Evolutionary conservation across 2,329 filamentous ascomycete genomes (phyloP).

Genomic region (Sporothrix schenckii): DNA sequence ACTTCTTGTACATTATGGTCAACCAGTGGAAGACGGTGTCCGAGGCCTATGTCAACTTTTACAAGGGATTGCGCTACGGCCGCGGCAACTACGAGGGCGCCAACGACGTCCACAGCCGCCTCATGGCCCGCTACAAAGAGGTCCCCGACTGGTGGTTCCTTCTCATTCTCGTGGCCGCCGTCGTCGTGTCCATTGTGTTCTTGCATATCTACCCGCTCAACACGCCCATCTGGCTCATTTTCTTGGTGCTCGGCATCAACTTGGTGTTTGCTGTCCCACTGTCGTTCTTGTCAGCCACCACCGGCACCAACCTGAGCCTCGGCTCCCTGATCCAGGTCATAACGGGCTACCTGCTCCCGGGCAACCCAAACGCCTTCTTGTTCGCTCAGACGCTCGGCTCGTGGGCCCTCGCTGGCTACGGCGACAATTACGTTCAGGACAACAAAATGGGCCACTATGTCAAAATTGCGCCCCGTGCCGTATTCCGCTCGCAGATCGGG

Average conservation of each 20-base stretch:
- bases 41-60: slow-evolving; percentile 47
- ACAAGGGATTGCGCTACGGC: slow-evolving; percentile 46
- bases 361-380: slow-evolving; percentile 45
- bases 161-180: slow-evolving; percentile 43
- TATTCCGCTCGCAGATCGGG: slow-evolving; percentile 49
- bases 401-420: slow-evolving; percentile 50
- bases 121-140: slow-evolving; percentile 51
- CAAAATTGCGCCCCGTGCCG: slow-evolving; percentile 48
- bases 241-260: slow-evolving; percentile 45
- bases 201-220: slow-evolving; percentile 42
- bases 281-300: slow-evolving; percentile 50
- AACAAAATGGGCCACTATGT: slow-evolving; percentile 50
- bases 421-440: slow-evolving; percentile 48
- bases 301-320: slow-evolving; percentile 49
- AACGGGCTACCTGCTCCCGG: slow-evolving; percentile 44
- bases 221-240: slow-evolving; percentile 42
- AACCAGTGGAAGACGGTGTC: slow-evolving; percentile 48
- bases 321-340: slow-evolving; percentile 50
- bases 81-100: slow-evolving; percentile 49
- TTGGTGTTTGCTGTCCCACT: slow-evolving; percentile 50
- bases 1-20: slow-evolving; percentile 49
- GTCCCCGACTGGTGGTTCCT: slow-evolving; percentile 57
- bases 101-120: slow-evolving; percentile 48
- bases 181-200: slow-evolving; percentile 43
- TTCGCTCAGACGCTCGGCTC: slow-evolving; percentile 48